Evolutionary conservation across 2,329 filamentous ascomycete genomes (phyloP).

Genomic region (Herpotrichia juniperi): DNA sequence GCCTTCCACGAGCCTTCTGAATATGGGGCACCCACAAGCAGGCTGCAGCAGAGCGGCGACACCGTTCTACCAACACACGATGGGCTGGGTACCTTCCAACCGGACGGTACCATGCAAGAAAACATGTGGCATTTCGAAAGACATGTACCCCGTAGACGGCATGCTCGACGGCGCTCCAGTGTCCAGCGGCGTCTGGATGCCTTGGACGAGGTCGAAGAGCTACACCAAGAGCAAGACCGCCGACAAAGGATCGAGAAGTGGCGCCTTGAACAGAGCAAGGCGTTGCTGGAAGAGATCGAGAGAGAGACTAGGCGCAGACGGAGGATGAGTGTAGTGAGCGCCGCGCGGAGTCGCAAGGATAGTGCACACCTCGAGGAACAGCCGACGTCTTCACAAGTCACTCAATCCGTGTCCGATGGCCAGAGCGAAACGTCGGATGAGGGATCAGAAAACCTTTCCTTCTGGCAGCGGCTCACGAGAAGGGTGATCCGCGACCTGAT

Average conservation of each 20-base stretch:
- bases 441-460: constrained; percentile 64
- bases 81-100: constrained; percentile 84
- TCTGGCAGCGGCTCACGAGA: constrained; percentile 82
- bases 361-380: constrained; percentile 19
- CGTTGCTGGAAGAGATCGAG: constrained; percentile 86
- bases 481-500: constrained; percentile 88
- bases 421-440: constrained; percentile 47
- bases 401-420: constrained; percentile 28
- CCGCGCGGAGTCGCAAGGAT: constrained; percentile 40
- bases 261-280: constrained; percentile 87
- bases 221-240: constrained; percentile 71
- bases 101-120: constrained; percentile 72
- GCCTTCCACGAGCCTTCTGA: constrained; percentile 75
- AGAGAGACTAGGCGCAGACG: constrained; percentile 75
- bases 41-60: constrained; percentile 61
- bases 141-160: constrained; percentile 71
- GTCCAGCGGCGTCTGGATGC: constrained; percentile 63
- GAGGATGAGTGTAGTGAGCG: constrained; percentile 65
- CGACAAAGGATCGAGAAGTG: constrained; percentile 87
- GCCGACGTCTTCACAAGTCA: constrained; percentile 13
- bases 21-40: constrained; percentile 48
- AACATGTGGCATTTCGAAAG: constrained; percentile 89
- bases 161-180: constrained; percentile 60
- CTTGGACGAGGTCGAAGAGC: constrained; percentile 57
- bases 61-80: constrained; percentile 90